Conservation (phyloP, 805 yeast species). For the Pichia cephalocereana region DNA sequence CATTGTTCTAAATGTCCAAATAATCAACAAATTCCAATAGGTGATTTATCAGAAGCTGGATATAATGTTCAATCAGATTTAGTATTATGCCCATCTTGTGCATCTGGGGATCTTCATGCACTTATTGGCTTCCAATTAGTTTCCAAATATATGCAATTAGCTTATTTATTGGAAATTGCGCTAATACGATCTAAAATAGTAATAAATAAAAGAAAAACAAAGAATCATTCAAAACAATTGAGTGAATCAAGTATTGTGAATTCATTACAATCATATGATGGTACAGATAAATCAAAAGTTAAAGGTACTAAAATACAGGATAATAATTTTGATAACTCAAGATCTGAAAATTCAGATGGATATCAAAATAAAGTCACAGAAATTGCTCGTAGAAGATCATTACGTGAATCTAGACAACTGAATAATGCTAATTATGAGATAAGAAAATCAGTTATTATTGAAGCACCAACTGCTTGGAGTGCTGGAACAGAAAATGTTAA, state of each 20-base stretch:
- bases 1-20: conserved; percentile 49
- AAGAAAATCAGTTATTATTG: conserved; percentile 56
- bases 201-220: conserved; percentile 30
- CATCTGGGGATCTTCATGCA: conserved; percentile 39
- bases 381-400: conserved; percentile 65
- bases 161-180: conserved; percentile 75
- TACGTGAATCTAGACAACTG: conserved; percentile 52
- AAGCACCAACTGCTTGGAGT: conserved; percentile 44
- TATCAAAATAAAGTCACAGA: conserved; percentile 67
- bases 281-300: neutral
- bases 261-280: neutral
- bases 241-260: neutral
- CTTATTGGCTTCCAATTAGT: conserved; percentile 51
- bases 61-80: conserved; percentile 29
- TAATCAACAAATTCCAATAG: neutral
- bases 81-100: conserved; percentile 58
- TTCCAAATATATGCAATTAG: conserved; percentile 62
- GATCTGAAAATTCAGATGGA: neutral
- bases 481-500: conserved; percentile 21
- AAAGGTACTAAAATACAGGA: no score
- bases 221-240: conserved; percentile 1
- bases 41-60: conserved; percentile 33
- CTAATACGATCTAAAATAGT: conserved; percentile 61
- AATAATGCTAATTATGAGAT: conserved; percentile 49
- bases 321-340: no score